Percentiles rank a stretch among this genome's conserved stretches.
Evolutionary conservation across 352 stramenopile genomes (phyloP).

Genomic region (Globisporangium emineosum): DNA sequence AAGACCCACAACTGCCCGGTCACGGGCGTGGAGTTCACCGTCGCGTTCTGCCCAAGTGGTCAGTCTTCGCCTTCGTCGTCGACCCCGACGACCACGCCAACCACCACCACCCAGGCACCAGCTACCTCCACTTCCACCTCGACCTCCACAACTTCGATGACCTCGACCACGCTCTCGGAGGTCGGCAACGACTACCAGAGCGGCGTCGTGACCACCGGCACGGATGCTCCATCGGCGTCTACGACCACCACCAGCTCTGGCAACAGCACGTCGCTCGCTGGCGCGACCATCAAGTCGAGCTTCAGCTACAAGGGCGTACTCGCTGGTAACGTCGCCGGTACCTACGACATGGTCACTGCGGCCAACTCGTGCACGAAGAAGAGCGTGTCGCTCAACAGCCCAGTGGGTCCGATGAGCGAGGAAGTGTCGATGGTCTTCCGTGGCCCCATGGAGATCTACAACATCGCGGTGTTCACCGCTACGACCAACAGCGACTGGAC

Average conservation of each 20-base stretch:
- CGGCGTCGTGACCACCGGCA: constrained; percentile 11
- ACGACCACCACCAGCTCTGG: neutral
- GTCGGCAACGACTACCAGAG: constrained; percentile 19
- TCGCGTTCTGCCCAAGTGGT: constrained; percentile 42
- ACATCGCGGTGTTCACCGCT: constrained; percentile 45
- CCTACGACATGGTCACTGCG: constrained; percentile 43
- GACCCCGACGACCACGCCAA: constrained; percentile 16
- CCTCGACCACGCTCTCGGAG: constrained; percentile 16
- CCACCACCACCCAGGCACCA: constrained; percentile 9
- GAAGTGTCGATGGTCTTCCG: constrained; percentile 58
- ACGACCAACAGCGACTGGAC: constrained; percentile 30
- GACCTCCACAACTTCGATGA: constrained; percentile 5
- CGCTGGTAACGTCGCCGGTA: constrained; percentile 35
- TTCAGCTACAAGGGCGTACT: constrained; percentile 40
- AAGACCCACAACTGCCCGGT: constrained; percentile 53
- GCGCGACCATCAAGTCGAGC: constrained; percentile 45
- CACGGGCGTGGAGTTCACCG: constrained; percentile 27
- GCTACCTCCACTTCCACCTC: constrained; percentile 12
- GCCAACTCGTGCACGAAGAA: constrained; percentile 33
- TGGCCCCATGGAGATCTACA: constrained; percentile 58
- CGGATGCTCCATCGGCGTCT: neutral
- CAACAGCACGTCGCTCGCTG: constrained; percentile 28
- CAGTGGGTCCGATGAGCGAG: constrained; percentile 46
- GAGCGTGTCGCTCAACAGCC: constrained; percentile 30
- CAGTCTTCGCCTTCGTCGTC: constrained; percentile 18